Evolutionary conservation across 2,329 filamentous ascomycete species (phyloP), one percentile per base, ranked within the genome.

Genomic region (Diaporthe ampelina): DNA sequence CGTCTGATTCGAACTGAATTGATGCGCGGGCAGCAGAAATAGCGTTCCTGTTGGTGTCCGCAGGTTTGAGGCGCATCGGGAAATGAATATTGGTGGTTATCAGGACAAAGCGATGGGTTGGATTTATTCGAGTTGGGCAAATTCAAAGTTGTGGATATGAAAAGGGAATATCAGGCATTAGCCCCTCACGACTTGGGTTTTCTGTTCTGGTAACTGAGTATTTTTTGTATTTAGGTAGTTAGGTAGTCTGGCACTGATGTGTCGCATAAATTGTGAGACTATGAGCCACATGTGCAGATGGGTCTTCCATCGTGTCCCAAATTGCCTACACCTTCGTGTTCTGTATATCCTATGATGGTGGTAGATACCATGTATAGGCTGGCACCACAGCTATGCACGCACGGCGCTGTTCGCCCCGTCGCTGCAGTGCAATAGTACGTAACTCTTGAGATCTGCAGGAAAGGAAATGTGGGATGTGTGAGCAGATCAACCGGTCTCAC

Each of bases 161-260:
- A 32, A 48, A 11, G 11, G 2, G 1, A 13, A 5, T 5, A 4
- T 21, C 29, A 13, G 10, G 15, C 2, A 40, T 68, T 26, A 21
- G 15, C 32, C 45, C 10, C 63, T 54, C 9, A 2, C 9, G 48
- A 35, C 45, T 21, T 52, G 8, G 21, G 15, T 1, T 17, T 19
- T 7, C 37, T 32, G 13, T 37, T 26, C 15, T 13, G 32, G 21
- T 9, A 26, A 3, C 7, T 32, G 6, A 11, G 13, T 10, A 8
- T 54, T 37, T 54, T 37, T 17, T 35, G 43, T 24, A 67, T 11
- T 50, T 67, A 7, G 61, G n/a, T 67, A 67, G 45, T 52, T 52
- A 52, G 29, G 63, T 54, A 68, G 32, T 11, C 19, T 40, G 63
- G 21, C n/a, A 68, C n/a, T 40, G 29, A 45, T 15, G 29, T 68